These are phyloP conservation scores for Leishmania guyanensis DNA, from an alignment of 208 protist species.

Conservation along the genomic window DNA sequence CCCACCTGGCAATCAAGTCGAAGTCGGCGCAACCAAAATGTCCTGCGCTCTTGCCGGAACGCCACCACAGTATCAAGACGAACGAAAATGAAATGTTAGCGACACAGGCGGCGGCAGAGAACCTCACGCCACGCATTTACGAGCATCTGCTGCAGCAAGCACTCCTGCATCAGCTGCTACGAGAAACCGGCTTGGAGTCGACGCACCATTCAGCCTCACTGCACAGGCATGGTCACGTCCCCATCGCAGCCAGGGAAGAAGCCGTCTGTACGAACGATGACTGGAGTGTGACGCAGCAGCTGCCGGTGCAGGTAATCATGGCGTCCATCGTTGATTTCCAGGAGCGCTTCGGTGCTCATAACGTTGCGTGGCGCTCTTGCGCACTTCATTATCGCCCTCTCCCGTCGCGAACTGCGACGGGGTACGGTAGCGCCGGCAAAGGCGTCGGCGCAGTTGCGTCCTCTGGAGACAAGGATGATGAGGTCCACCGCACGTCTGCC, in stretches of 20 bases:
- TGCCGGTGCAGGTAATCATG: constrained; percentile 23
- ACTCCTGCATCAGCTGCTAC: constrained; percentile 25
- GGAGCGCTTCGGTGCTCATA: constrained; percentile 34
- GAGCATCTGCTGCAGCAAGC: constrained; percentile 35
- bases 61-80: neutral
- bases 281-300: constrained; percentile 36
- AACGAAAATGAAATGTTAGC: constrained; percentile 5
- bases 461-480: neutral
- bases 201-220: neutral
- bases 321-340: constrained; percentile 24
- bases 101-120: constrained; percentile 21
- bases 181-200: constrained; percentile 21
- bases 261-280: neutral
- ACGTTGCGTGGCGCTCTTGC: constrained; percentile 25
- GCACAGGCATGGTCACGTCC: neutral
- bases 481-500: constrained; percentile 27
- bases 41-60: neutral
- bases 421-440: neutral
- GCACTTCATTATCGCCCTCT: constrained; percentile 16
- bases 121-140: constrained; percentile 28
- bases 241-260: neutral
- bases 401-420: neutral
- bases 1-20: neutral
- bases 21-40: neutral
- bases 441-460: too few relatives aligned